phyloP scores from a whole-genome alignment of 139 green algal genomes.

The Closterium sp. region DNA sequence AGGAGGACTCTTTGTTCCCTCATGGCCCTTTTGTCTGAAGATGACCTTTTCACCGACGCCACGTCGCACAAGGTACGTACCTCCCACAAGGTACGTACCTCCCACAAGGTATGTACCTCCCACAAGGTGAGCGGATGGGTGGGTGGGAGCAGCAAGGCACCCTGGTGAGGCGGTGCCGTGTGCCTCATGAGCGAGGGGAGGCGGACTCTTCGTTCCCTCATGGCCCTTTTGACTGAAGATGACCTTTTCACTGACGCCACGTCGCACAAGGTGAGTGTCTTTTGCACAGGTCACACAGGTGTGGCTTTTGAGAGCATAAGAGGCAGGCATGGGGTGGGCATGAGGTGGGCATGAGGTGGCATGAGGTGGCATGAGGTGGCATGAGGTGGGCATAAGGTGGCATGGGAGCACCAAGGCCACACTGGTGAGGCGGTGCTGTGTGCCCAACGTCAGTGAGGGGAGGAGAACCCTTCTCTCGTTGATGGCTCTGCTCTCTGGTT shows the following conservation, averaged over 20 bases:
- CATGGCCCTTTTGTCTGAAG: slow-evolving; percentile 17
- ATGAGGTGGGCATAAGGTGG: too few species aligned
- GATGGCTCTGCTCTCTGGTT: slow-evolving; percentile 9
- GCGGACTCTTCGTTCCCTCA: neutral
- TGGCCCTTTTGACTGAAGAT: slow-evolving; percentile 17
- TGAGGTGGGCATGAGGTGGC: too few species aligned
- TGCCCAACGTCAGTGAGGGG: slow-evolving; percentile 14
- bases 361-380: too few species aligned
- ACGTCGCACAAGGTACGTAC: slow-evolving; percentile 15
- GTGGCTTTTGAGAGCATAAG: too few species aligned
- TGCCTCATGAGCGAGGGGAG: neutral
- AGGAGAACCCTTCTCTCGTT: neutral
- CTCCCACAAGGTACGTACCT: too few species aligned
- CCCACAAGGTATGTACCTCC: too few species aligned
- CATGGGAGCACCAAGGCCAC: too few species aligned
- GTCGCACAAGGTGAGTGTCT: slow-evolving; percentile 19
- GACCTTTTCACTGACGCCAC: slow-evolving; percentile 27
- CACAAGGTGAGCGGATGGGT: neutral
- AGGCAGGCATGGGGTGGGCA: too few species aligned
- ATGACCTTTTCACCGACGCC: slow-evolving; percentile 27
- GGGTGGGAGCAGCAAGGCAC: too few species aligned
- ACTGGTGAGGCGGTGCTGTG: slow-evolving; percentile 8
- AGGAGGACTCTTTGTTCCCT: neutral
- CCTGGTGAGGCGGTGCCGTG: too few species aligned
- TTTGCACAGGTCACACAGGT: too few species aligned